Conservation (phyloP, 495 filamentous ascomycete species). For the Neurospora terricola region DNA sequence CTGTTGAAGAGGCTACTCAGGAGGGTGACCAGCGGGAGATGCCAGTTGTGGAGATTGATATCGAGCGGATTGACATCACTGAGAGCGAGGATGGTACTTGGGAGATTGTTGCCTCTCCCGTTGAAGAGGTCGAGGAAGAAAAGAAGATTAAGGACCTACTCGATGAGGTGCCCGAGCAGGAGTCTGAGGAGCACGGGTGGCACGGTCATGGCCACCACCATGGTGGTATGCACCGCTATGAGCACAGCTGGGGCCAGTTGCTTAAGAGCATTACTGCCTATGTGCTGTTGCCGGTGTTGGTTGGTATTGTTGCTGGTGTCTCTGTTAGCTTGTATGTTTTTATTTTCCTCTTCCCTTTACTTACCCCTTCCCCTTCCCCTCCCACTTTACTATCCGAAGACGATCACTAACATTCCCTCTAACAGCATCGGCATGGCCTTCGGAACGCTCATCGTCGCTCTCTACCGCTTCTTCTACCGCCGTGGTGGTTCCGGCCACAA, state of each 20-base stretch:
- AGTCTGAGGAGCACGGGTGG: neutral
- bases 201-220: constrained; percentile 15
- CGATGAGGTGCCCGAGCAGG: neutral
- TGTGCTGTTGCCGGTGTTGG: constrained; percentile 40
- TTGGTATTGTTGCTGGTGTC: constrained; percentile 45
- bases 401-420: neutral
- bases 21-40: neutral
- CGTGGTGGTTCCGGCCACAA: constrained; percentile 17
- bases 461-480: constrained; percentile 31
- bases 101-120: neutral
- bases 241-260: constrained; percentile 31
- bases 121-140: neutral
- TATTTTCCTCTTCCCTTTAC: neutral
- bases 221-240: constrained; percentile 4
- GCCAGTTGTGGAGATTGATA: neutral
- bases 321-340: constrained; percentile 38
- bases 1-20: neutral
- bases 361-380: neutral
- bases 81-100: neutral
- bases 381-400: no score
- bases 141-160: neutral
- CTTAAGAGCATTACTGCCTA: constrained; percentile 37
- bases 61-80: neutral
- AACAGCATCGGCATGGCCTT: constrained; percentile 40
- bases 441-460: constrained; percentile 34